A percentile compares a stretch with the other conserved stretches of the same genome.
phyloP scores from a whole-genome alignment of 2,329 filamentous ascomycete genomes.

The Furcasterigmium furcatum region DNA sequence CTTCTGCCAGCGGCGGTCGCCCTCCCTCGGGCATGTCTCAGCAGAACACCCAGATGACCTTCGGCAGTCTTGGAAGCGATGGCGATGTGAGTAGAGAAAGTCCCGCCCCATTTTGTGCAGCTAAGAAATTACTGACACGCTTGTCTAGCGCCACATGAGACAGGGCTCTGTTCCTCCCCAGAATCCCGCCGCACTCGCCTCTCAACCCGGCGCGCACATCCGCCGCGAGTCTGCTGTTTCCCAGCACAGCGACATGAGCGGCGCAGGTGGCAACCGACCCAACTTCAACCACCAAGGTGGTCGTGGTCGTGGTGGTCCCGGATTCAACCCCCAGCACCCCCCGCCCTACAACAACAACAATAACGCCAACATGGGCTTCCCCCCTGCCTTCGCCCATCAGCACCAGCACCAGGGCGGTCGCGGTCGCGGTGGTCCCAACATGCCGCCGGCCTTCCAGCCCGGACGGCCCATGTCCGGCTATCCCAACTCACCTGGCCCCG shows the following conservation, averaged over 20 bases:
- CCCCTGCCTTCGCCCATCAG: slow-evolving; percentile 28
- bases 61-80: slow-evolving; percentile 80
- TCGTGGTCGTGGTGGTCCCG: slow-evolving; percentile 42
- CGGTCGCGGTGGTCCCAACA: slow-evolving; percentile 37
- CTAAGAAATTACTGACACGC: slow-evolving; percentile 10
- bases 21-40: slow-evolving; percentile 74
- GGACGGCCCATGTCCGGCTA: slow-evolving; percentile 35
- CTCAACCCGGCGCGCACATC: slow-evolving; percentile 69
- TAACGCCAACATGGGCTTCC: slow-evolving; percentile 40
- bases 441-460: slow-evolving; percentile 44
- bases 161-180: slow-evolving; percentile 58
- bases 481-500: slow-evolving; percentile 64
- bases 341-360: slow-evolving; percentile 19
- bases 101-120: background rate
- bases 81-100: slow-evolving; percentile 65
- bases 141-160: slow-evolving; percentile 63
- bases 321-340: slow-evolving; percentile 43
- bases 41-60: slow-evolving; percentile 66
- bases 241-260: slow-evolving; percentile 59
- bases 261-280: slow-evolving; percentile 57
- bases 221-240: slow-evolving; percentile 67
- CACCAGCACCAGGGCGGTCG: slow-evolving; percentile 41
- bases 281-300: slow-evolving; percentile 45
- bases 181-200: slow-evolving; percentile 55
- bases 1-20: slow-evolving; percentile 78